A percentile compares a stretch with the other conserved stretches of the same genome.
Evolutionary conservation across 176 grass and related monocot species (phyloP).

Genomic region (Themeda triandra): DNA sequence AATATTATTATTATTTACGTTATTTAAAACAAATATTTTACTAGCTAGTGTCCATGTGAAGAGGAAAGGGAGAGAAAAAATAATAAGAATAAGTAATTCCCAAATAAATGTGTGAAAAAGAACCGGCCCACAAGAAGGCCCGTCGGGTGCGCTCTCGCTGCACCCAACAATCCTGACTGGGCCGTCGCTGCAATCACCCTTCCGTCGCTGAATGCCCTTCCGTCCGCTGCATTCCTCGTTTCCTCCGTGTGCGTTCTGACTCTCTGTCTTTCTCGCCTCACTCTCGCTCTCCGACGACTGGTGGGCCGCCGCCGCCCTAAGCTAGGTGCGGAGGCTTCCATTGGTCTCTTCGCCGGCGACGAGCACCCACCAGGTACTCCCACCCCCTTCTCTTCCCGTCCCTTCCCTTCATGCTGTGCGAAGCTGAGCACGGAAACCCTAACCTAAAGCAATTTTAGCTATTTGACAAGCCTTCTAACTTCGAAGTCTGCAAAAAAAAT

Average conservation of each 20-base stretch:
- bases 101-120: too few species aligned
- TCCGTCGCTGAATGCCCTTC: too few species aligned
- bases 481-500: background rate
- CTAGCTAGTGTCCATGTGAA: too few species aligned
- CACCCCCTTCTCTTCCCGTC: background rate
- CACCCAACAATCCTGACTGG: too few species aligned
- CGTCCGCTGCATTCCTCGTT: background rate
- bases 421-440: background rate
- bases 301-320: background rate
- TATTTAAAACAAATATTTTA: too few species aligned
- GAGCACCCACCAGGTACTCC: background rate
- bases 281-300: background rate
- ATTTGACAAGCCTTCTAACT: background rate
- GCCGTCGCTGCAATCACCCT: too few species aligned
- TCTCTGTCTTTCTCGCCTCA: too few species aligned
- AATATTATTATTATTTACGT: too few species aligned
- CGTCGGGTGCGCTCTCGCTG: too few species aligned
- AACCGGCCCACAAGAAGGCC: too few species aligned
- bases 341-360: background rate
- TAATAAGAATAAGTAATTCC: too few species aligned
- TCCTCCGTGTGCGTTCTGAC: background rate
- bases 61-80: too few species aligned
- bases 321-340: background rate
- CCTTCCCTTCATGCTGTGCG: background rate
- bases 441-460: background rate